These are phyloP conservation scores for Xylaria sp. DNA, from an alignment of 2,329 filamentous ascomycete species.

Conservation along the genomic window DNA sequence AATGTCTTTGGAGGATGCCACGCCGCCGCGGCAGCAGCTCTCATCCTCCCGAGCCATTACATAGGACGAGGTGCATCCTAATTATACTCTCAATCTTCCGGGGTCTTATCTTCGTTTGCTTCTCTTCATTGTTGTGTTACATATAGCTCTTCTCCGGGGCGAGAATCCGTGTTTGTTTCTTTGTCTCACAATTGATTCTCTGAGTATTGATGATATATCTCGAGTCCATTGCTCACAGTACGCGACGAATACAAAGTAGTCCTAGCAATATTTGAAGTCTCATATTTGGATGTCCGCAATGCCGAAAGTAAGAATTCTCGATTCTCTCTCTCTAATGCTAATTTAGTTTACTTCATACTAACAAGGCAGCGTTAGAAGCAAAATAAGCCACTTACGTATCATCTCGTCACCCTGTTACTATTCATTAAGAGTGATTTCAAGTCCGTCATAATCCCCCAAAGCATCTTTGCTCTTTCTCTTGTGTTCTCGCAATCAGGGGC, in stretches of 20 bases:
- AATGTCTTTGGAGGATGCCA: neutral
- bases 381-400: neutral
- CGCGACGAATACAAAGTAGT: neutral
- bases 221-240: neutral
- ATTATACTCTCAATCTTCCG: neutral
- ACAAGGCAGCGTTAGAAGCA: neutral
- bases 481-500: neutral
- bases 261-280: neutral
- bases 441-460: slow-evolving; percentile 46
- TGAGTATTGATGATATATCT: neutral
- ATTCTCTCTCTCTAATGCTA: neutral
- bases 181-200: neutral
- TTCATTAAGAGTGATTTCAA: slow-evolving; percentile 50
- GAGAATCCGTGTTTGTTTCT: neutral
- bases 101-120: neutral
- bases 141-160: neutral
- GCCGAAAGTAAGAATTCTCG: neutral
- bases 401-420: slow-evolving; percentile 21
- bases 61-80: neutral
- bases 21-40: neutral
- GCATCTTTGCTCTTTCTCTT: slow-evolving; percentile 39
- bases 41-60: neutral
- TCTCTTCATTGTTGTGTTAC: neutral
- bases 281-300: neutral
- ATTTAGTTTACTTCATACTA: neutral